These are phyloP conservation scores for Naganishia antarctica DNA, from an alignment of 768 basidiomycete species.

Conservation along the genomic window DNA sequence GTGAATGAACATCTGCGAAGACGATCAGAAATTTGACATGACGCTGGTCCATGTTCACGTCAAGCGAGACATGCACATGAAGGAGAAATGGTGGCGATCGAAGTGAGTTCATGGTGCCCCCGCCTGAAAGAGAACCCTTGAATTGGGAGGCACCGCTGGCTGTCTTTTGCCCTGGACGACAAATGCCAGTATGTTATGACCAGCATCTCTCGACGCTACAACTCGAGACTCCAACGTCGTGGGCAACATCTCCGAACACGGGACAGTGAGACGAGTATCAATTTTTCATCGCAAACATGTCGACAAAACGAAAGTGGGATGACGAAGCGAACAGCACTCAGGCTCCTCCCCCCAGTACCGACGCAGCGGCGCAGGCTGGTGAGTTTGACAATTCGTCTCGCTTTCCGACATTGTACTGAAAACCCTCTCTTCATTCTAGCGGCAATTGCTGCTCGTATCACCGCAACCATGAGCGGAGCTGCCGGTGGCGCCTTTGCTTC, in stretches of 20 bases:
- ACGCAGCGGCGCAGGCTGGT: conserved; percentile 64
- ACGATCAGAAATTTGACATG: too few relatives aligned
- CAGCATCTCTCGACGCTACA: too few relatives aligned
- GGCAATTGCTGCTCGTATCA: conserved; percentile 91
- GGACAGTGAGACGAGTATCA: too few relatives aligned
- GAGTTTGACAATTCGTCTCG: conserved; percentile 48
- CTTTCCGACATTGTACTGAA: neutral
- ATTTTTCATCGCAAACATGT: too few relatives aligned
- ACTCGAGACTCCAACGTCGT: too few relatives aligned
- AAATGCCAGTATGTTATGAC: too few relatives aligned
- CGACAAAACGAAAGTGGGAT: conserved; percentile 73
- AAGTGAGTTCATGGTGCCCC: too few relatives aligned
- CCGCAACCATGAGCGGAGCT: conserved; percentile 52
- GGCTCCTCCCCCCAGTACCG: conserved; percentile 48
- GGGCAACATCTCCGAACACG: too few relatives aligned
- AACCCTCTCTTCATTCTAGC: conserved; percentile 48
- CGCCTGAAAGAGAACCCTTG: too few relatives aligned
- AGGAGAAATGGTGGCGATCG: neutral
- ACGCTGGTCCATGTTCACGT: too few relatives aligned
- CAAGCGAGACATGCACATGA: conserved; percentile 3
- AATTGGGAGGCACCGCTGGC: neutral
- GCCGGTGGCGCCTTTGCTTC: neutral
- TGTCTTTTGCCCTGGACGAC: conserved; percentile 1
- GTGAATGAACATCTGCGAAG: too few relatives aligned
- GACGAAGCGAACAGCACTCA: conserved; percentile 38